Percentiles rank a stretch among this genome's conserved stretches.
Evolutionary conservation across 2,329 filamentous ascomycete species (phyloP).

Genomic region (Trichophyton mentagrophytes): DNA sequence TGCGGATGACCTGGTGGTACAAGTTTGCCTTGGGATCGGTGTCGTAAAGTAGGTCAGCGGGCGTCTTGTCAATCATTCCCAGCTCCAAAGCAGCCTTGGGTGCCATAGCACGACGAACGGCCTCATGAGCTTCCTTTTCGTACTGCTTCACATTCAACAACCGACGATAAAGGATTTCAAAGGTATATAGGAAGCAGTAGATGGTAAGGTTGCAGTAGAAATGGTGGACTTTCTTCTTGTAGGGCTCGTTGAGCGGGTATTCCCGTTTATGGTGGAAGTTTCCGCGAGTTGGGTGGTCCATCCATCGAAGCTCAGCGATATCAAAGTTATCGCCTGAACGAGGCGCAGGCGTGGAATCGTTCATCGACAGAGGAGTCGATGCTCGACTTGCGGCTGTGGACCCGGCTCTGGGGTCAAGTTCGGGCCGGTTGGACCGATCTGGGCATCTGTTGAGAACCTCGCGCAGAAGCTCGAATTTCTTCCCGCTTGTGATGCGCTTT

Average conservation of each 20-base stretch:
- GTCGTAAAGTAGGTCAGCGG: conserved; percentile 59
- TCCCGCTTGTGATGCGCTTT: conserved; percentile 50
- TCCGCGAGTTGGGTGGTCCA: conserved; percentile 43
- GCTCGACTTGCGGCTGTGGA: conserved; percentile 52
- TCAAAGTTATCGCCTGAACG: conserved; percentile 27
- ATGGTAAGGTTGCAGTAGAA: conserved; percentile 86
- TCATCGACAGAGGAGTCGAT: conserved; percentile 22
- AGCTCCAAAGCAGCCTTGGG: conserved; percentile 73
- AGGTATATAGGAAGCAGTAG: conserved; percentile 88
- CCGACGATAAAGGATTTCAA: conserved; percentile 79
- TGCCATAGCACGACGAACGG: conserved; percentile 59
- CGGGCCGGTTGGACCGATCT: conserved; percentile 54
- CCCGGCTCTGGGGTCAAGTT: conserved; percentile 67
- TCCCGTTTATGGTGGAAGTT: conserved; percentile 43
- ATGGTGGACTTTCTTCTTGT: conserved; percentile 68
- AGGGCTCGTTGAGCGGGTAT: conserved; percentile 65
- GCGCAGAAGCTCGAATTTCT: conserved; percentile 65
- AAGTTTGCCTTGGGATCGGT: conserved; percentile 55
- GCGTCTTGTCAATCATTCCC: conserved; percentile 67
- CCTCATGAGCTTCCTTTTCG: conserved; percentile 57
- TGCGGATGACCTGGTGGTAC: conserved; percentile 71
- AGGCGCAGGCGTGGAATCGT: conserved; percentile 26
- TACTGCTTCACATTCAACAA: conserved; percentile 72
- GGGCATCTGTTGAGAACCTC: conserved; percentile 72
- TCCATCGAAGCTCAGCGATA: conserved; percentile 44